Percentiles rank a stretch among this genome's conserved stretches.
Evolutionary conservation across 2,329 filamentous ascomycete genomes (phyloP).

Genomic region (Fusarium duplospermum): DNA sequence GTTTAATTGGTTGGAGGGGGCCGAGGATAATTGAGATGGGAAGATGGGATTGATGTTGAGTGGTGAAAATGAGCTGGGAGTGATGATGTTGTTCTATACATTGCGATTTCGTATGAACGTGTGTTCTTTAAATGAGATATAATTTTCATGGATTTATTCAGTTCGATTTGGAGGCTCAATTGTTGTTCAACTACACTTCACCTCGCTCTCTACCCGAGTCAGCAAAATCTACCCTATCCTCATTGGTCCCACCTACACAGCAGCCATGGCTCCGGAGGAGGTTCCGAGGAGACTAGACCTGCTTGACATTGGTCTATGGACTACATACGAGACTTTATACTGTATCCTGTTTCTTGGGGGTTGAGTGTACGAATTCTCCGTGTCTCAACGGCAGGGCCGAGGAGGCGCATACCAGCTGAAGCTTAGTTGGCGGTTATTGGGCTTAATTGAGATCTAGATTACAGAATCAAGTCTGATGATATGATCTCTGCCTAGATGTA

Average conservation of each 20-base stretch:
- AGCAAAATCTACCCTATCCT: slow-evolving; percentile 36
- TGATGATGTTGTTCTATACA: no score
- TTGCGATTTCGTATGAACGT: no score
- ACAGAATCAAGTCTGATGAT: background rate
- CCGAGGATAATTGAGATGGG: slow-evolving; percentile 25
- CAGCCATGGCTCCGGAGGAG: background rate
- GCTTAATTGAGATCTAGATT: background rate
- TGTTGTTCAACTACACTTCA: background rate
- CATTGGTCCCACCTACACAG: slow-evolving; percentile 31
- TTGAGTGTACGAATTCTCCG: background rate
- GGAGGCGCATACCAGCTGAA: background rate
- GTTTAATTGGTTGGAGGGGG: slow-evolving; percentile 22
- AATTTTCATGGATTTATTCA: slow-evolving; percentile 1
- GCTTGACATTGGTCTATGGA: background rate
- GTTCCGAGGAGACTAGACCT: background rate
- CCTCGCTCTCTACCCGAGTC: slow-evolving; percentile 25
- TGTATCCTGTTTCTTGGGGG: background rate
- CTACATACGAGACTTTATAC: background rate
- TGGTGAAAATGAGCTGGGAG: background rate
- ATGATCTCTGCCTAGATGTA: background rate
- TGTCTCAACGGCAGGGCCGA: background rate
- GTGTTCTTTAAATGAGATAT: rapidly evolving
- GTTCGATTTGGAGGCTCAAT: background rate
- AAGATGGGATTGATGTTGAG: background rate
- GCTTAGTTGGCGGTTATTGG: background rate